Conservation (phyloP, 495 filamentous ascomycete species). For the Penicillium pancosmium region DNA sequence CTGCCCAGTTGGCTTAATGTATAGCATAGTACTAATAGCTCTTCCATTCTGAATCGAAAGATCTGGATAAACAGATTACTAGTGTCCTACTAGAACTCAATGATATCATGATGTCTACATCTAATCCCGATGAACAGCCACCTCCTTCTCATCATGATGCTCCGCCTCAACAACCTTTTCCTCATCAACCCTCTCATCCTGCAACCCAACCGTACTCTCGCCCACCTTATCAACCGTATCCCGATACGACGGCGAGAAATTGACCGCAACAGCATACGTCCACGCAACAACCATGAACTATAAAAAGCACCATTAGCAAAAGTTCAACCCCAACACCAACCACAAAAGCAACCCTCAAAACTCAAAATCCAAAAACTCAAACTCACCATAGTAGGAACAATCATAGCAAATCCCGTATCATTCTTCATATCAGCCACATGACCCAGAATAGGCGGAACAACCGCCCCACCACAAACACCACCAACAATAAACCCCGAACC, state of each 20-base stretch:
- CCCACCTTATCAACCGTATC: constrained; percentile 62
- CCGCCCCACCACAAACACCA: constrained; percentile 58
- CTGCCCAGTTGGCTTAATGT: too few relatives aligned
- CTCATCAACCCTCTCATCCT: constrained; percentile 23
- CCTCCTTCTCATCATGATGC: constrained; percentile 6
- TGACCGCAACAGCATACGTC: constrained; percentile 62
- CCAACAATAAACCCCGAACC: constrained; percentile 60
- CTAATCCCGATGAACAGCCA: constrained; percentile 10
- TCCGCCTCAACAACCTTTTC: constrained; percentile 26
- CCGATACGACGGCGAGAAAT: constrained; percentile 63
- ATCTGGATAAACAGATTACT: too few relatives aligned
- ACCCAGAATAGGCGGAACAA: constrained; percentile 53
- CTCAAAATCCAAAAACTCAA: not conserved
- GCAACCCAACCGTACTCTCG: constrained; percentile 54
- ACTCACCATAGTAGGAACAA: constrained; percentile 58
- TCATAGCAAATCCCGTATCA: constrained; percentile 54
- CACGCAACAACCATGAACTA: constrained; percentile 56
- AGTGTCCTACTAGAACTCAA: too few relatives aligned
- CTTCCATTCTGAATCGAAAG: too few relatives aligned
- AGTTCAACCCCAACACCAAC: not conserved
- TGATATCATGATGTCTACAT: too few relatives aligned
- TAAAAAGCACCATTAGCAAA: not conserved
- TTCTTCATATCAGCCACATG: constrained; percentile 51
- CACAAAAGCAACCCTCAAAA: not conserved
- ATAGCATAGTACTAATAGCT: too few relatives aligned